phyloP scores from a whole-genome alignment of 306 rosid species.

The Gynostemma pentaphyllum region DNA sequence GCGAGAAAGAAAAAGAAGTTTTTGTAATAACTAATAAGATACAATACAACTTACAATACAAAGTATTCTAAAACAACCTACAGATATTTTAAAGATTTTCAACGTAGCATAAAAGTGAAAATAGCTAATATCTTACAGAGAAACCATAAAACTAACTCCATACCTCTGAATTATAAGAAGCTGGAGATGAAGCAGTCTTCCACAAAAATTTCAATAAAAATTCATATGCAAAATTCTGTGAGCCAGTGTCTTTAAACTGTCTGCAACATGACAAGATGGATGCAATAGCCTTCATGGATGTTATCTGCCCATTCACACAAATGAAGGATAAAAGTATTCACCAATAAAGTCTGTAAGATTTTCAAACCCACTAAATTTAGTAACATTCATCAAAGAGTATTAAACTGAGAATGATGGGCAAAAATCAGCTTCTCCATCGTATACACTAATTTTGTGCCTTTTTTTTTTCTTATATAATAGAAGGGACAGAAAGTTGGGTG shows the following conservation, averaged over 20 bases:
- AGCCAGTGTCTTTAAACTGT: slow-evolving; percentile 28
- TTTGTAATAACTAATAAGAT: neutral
- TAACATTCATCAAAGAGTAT: neutral
- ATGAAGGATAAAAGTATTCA: slow-evolving; percentile 13
- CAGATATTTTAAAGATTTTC: neutral
- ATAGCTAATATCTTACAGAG: neutral
- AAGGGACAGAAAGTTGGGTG: neutral
- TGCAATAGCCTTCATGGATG: slow-evolving; percentile 65
- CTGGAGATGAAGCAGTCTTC: slow-evolving; percentile 45
- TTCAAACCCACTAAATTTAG: slow-evolving; percentile 5
- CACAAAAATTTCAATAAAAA: slow-evolving; percentile 67
- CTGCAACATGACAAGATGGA: slow-evolving; percentile 45
- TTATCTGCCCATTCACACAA: slow-evolving; percentile 36
- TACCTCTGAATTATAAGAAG: slow-evolving; percentile 64
- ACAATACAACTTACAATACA: too few species aligned
- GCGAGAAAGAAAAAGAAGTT: neutral
- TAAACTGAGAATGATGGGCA: neutral
- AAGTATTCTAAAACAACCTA: neutral
- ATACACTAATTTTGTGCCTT: neutral
- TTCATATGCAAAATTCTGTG: slow-evolving; percentile 30
- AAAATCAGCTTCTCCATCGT: neutral
- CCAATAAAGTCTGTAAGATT: neutral
- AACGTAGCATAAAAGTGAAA: slow-evolving; percentile 5
- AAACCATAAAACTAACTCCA: slow-evolving; percentile 9
- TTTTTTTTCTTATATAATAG: neutral